These are phyloP conservation scores for Citrus mangshanensis DNA, from an alignment of 345 rosid genomes.

Conservation along the genomic window DNA sequence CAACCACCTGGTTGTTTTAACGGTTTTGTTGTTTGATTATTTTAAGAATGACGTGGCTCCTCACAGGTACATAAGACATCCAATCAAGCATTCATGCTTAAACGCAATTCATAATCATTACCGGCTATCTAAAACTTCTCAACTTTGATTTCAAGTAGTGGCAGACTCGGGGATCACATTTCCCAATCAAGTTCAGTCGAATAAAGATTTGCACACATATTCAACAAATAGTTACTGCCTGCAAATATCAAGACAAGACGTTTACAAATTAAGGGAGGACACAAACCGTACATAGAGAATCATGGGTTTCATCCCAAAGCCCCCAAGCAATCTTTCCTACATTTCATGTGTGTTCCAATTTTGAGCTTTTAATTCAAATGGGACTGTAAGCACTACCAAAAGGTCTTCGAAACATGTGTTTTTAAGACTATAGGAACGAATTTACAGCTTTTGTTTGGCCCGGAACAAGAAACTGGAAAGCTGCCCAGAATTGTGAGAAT, in stretches of 20 bases:
- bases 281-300: not conserved
- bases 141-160: too few relatives aligned
- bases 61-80: too few relatives aligned
- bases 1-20: too few relatives aligned
- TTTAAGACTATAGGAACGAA: slow-evolving; percentile 7
- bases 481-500: slow-evolving; percentile 4
- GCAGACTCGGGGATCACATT: too few relatives aligned
- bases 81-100: too few relatives aligned
- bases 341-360: not conserved
- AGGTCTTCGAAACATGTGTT: not conserved
- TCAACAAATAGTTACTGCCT: not conserved
- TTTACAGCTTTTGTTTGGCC: slow-evolving; percentile 9
- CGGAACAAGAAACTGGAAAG: slow-evolving; percentile 8
- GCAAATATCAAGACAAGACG: not conserved
- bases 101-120: too few relatives aligned
- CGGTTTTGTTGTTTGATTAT: too few relatives aligned
- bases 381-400: slow-evolving; percentile 5
- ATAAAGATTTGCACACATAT: too few relatives aligned
- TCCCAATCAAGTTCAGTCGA: too few relatives aligned
- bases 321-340: not conserved
- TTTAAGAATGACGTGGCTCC: too few relatives aligned
- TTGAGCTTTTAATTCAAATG: slow-evolving; percentile 10
- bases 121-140: too few relatives aligned
- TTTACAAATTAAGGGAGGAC: not conserved
- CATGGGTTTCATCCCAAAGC: not conserved